Conservation (phyloP, 2,329 filamentous ascomycete species). For the Aotearoamyces nothofagi region DNA sequence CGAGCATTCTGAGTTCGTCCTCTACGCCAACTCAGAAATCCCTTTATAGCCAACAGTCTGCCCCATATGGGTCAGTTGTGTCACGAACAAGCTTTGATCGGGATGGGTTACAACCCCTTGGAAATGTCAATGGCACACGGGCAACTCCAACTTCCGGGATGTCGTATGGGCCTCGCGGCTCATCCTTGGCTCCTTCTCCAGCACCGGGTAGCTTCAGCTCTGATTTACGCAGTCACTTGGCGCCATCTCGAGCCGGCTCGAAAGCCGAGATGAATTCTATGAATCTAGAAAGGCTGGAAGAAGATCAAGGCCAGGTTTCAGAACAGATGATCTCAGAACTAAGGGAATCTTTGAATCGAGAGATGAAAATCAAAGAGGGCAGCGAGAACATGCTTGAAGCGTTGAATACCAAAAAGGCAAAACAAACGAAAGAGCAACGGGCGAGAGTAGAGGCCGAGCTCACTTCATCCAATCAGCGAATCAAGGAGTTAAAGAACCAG, state of each 20-base stretch:
- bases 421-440: constrained; percentile 81
- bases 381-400: constrained; percentile 97
- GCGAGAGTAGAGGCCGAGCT: constrained; percentile 74
- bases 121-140: constrained; percentile 28
- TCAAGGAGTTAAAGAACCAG: constrained; percentile 42
- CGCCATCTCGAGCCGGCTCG: constrained; percentile 44
- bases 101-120: constrained; percentile 34
- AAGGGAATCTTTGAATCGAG: constrained; percentile 78
- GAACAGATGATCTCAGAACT: constrained; percentile 65
- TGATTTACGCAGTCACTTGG: constrained; percentile 60
- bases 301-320: constrained; percentile 41
- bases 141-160: constrained; percentile 36
- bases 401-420: constrained; percentile 84
- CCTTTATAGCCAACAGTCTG: constrained; percentile 27
- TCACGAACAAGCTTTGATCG: constrained; percentile 38
- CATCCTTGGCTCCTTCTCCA: constrained; percentile 55
- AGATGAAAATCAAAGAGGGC: constrained; percentile 94
- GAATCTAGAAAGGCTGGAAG: constrained; percentile 42
- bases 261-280: constrained; percentile 38
- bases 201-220: constrained; percentile 80
- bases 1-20: constrained; percentile 36
- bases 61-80: constrained; percentile 22
- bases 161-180: constrained; percentile 50
- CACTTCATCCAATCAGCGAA: constrained; percentile 68
- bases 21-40: constrained; percentile 38